Percentiles rank a stretch among this genome's conserved stretches.
phyloP scores from a whole-genome alignment of 1,139 yeast species.

The Suhomyces anneliseae region DNA sequence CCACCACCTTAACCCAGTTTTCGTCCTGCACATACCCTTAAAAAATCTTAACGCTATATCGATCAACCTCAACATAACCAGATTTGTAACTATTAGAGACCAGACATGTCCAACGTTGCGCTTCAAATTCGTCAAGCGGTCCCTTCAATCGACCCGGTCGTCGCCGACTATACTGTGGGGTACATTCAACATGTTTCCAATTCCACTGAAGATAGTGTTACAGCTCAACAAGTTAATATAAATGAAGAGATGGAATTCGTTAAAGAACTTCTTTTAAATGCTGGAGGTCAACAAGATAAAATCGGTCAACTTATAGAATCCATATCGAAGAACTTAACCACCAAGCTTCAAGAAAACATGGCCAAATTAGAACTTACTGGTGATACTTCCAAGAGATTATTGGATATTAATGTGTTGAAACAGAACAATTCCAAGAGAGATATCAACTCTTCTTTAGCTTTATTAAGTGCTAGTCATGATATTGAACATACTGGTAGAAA shows the following conservation, averaged over 20 bases:
- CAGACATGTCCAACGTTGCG: conserved; percentile 53
- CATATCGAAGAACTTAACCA: conserved; percentile 49
- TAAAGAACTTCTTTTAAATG: conserved; percentile 62
- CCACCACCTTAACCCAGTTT: not conserved
- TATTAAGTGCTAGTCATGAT: conserved; percentile 75
- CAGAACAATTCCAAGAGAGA: conserved; percentile 67
- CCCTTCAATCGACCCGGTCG: conserved; percentile 85
- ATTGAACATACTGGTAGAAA: conserved; percentile 90
- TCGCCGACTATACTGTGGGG: conserved; percentile 88
- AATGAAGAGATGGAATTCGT: conserved; percentile 66
- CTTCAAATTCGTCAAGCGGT: conserved; percentile 84
- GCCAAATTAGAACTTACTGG: conserved; percentile 69
- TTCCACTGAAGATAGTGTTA: conserved; percentile 79
- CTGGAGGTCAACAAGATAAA: conserved; percentile 71
- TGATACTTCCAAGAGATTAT: conserved; percentile 77
- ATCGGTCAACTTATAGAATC: conserved; percentile 49
- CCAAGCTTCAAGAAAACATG: conserved; percentile 65
- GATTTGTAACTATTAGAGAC: not conserved
- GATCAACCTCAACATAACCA: too few relatives aligned
- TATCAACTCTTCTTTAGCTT: conserved; percentile 66
- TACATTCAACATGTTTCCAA: conserved; percentile 76
- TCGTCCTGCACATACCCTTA: not conserved
- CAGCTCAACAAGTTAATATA: conserved; percentile 69
- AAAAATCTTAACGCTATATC: too few relatives aligned
- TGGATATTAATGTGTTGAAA: conserved; percentile 64